Conservation (phyloP, 108 stramenopile genomes). For the Epithemia pelagica region DNA sequence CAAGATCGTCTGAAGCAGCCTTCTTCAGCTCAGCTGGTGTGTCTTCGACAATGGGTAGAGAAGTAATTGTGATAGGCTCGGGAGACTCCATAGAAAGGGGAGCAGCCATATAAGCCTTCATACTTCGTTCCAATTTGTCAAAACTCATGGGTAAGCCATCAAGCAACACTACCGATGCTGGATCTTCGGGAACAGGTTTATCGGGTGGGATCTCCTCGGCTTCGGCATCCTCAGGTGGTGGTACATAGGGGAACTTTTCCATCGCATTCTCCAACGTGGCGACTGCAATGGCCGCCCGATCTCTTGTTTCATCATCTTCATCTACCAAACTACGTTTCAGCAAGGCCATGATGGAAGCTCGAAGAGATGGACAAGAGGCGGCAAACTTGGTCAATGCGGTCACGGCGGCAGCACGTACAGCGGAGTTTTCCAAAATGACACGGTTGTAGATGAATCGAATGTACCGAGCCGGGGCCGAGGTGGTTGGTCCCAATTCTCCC, state of each 20-base stretch:
- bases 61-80: constrained; percentile 56
- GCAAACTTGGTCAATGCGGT: constrained; percentile 86
- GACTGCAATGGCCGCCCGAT: constrained; percentile 80
- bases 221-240: constrained; percentile 51
- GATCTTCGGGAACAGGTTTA: constrained; percentile 42
- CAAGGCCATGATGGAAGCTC: constrained; percentile 70
- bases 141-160: constrained; percentile 83
- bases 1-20: constrained; percentile 11
- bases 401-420: constrained; percentile 91
- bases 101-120: constrained; percentile 64
- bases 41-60: constrained; percentile 80
- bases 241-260: constrained; percentile 44
- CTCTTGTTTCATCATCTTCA: constrained; percentile 95
- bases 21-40: constrained; percentile 26
- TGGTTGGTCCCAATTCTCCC: constrained; percentile 81
- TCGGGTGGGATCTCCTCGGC: constrained; percentile 46
- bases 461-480: constrained; percentile 84
- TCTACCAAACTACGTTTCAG: constrained; percentile 76
- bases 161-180: constrained; percentile 57
- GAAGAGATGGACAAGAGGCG: constrained; percentile 72
- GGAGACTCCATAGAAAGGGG: constrained; percentile 46
- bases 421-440: constrained; percentile 90
- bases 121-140: constrained; percentile 67
- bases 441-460: constrained; percentile 98
- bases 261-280: constrained; percentile 65